Base-by-base conservation (phyloP, 306 rosid genomes). In the Adenanthera pavonina region DNA sequence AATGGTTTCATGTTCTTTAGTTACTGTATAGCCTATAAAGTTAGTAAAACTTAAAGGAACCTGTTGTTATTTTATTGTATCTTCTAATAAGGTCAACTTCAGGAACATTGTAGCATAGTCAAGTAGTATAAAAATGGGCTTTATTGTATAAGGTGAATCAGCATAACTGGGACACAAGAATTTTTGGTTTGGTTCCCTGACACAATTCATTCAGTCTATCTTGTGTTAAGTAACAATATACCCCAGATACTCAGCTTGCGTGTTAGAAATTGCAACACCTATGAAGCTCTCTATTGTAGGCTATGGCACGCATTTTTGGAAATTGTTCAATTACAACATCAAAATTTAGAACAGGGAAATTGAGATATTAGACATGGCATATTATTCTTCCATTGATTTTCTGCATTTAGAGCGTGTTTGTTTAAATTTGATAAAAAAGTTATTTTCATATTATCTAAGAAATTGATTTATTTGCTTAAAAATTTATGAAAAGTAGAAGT, bases 181-280 rank as follows among this genome's bases (percentile, higher is more conserved):
- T 25, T 72, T 41, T 78, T 52, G 79, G 53, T 64, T 69, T 75
- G 38, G 38, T 52, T 79, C 75, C 69, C 34, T 41, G 75, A 48
- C 20, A 8, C 9, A 48, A 3, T 25, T 25, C 30, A 25, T 25
- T 25, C 30, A 56, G 11, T 25, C 30, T 25, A 17, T 47, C n/a
- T 46, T 12, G 7, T 47, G 11, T 47, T 20, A 38, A 64, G 57
- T 64, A 53, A 34, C 46, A 49, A 44, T 69, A 51, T 79, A 38
- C n/a, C 53, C 7, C 48, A 2, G 30, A 30, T 9, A 54, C 30
- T 54, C 10, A 14, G 71, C 1, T 38, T 65, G 48, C 12, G 11
- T 38, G 9, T 3, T 25, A 30, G 47, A 65, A 65, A 65, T 65
- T 62, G 43, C 11, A 9, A 34, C 66, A 60, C 7, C 33, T n/a